Base-by-base conservation (phyloP, 495 filamentous ascomycete genomes). In the Podospora didyma region DNA sequence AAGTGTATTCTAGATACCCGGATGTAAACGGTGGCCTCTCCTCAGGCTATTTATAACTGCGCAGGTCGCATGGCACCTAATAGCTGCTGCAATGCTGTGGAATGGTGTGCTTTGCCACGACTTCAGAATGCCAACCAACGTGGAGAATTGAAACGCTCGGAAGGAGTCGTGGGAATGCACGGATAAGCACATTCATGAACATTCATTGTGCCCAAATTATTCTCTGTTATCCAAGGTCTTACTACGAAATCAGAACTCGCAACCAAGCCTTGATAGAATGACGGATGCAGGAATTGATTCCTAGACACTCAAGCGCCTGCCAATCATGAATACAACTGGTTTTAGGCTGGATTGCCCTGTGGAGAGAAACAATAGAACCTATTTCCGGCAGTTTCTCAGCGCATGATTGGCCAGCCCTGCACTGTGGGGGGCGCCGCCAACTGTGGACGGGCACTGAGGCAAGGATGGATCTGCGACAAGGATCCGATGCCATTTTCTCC, bases 341-440 rank as follows among this genome's bases (percentile, higher is more conserved):
- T 58, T 59, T 50, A 59, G 56, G 56, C 45, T 52, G 49, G 50
- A 53, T 48, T 20, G 44, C 44, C 42, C 3, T 19, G 41, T 48
- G 45, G 49, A 26, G 31, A 35, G 42, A 21, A 54, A 59, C 10
- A 26, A 37, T 9, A 3, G 11, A 10, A 10, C 23, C 46, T 35
- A 42, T 42, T 16, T 28, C 39, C 46, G 52, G 53, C 52, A 51
- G 35, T 34, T 46, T 3, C 4, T 21, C 17, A 22, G 24, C 31
- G 12, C 12, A 14, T 46, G 37, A 67, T 67, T 67, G 61, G 64
- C 47, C 48, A 7, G 46, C 37, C 42, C 37, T 11, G 23, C 7
- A 17, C 39, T 34, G 7, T 19, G 41, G 28, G 50, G 46, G 42
- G 49, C 34, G 7, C n/a, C n/a, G n/a, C n/a, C n/a, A n/a, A n/a